phyloP scores from a whole-genome alignment of 345 rosid genomes.

The Brassica carinata region DNA sequence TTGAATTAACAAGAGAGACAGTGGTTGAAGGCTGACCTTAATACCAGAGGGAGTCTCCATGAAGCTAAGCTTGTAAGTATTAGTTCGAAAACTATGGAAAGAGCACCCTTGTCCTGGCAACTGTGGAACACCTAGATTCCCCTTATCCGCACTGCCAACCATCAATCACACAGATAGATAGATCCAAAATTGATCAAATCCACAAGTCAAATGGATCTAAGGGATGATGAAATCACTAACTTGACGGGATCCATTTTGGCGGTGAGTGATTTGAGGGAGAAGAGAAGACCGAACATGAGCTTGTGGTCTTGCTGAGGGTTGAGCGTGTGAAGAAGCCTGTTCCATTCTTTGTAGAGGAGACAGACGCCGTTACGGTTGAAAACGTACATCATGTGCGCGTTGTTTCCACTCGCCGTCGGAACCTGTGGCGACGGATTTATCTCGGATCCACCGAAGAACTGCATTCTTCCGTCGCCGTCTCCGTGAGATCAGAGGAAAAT shows the following conservation, averaged over 20 bases:
- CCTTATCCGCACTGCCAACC: constrained; percentile 59
- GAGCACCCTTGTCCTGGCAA: constrained; percentile 97
- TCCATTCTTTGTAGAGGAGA: constrained; percentile 89
- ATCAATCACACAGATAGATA: background rate
- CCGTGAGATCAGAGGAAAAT: constrained; percentile 15
- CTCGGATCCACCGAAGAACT: constrained; percentile 93
- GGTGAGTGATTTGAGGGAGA: constrained; percentile 94
- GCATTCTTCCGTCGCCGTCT: constrained; percentile 48
- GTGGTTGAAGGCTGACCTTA: constrained; percentile 51
- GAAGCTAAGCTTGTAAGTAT: constrained; percentile 92
- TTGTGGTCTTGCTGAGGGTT: constrained; percentile 86
- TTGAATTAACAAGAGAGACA: background rate
- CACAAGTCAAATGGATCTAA: background rate
- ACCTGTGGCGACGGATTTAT: constrained; percentile 83
- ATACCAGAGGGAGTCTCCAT: constrained; percentile 97
- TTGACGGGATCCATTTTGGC: constrained; percentile 94
- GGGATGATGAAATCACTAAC: constrained; percentile 39
- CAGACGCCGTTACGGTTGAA: constrained; percentile 88
- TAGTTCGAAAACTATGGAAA: constrained; percentile 86
- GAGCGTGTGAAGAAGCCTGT: constrained; percentile 83
- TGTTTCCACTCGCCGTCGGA: constrained; percentile 74
- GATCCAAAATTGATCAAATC: background rate
- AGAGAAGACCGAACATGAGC: constrained; percentile 97
- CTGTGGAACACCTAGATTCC: constrained; percentile 87
- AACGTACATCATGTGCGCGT: constrained; percentile 85